These are phyloP conservation scores for Wickerhamiella parazyma DNA, from an alignment of 805 yeast species.

Conservation along the genomic window DNA sequence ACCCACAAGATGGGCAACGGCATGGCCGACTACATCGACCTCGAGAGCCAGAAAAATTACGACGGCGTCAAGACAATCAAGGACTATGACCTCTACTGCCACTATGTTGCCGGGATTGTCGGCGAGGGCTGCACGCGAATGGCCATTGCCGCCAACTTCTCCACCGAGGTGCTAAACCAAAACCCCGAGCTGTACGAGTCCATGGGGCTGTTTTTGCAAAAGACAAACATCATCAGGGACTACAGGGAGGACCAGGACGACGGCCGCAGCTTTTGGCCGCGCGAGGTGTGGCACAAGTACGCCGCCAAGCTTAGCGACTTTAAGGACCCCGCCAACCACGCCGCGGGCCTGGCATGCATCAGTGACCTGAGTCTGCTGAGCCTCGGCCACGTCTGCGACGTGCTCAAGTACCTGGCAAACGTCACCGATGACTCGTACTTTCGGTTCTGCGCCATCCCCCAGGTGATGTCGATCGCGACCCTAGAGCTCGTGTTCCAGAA, in stretches of 20 bases:
- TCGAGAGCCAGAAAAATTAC: constrained; percentile 55
- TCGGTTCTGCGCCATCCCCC: constrained; percentile 94
- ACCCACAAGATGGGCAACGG: constrained; percentile 89
- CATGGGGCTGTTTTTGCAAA: constrained; percentile 93
- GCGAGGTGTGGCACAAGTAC: constrained; percentile 81
- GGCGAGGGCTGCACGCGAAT: constrained; percentile 90
- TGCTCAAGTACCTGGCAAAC: constrained; percentile 57
- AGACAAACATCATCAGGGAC: constrained; percentile 92
- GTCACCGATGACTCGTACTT: constrained; percentile 72
- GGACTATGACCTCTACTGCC: constrained; percentile 86
- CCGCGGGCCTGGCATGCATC: constrained; percentile 58
- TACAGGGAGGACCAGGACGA: constrained; percentile 83
- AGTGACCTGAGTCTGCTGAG: constrained; percentile 72
- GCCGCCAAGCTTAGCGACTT: constrained; percentile 50
- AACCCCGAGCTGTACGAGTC: constrained; percentile 52
- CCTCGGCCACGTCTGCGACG: constrained; percentile 62
- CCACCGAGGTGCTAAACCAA: constrained; percentile 38
- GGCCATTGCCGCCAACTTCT: constrained; percentile 62
- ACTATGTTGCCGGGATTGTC: constrained; percentile 94
- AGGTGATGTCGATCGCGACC: constrained; percentile 97
- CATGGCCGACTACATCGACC: constrained; percentile 84
- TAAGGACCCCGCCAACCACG: constrained; percentile 32
- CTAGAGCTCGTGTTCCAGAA: constrained; percentile 75
- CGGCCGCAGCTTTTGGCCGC: constrained; percentile 93
- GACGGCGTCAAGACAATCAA: constrained; percentile 64